These are phyloP conservation scores for Hibiscus syriacus DNA, from an alignment of 345 rosid species.

Conservation along the genomic window DNA sequence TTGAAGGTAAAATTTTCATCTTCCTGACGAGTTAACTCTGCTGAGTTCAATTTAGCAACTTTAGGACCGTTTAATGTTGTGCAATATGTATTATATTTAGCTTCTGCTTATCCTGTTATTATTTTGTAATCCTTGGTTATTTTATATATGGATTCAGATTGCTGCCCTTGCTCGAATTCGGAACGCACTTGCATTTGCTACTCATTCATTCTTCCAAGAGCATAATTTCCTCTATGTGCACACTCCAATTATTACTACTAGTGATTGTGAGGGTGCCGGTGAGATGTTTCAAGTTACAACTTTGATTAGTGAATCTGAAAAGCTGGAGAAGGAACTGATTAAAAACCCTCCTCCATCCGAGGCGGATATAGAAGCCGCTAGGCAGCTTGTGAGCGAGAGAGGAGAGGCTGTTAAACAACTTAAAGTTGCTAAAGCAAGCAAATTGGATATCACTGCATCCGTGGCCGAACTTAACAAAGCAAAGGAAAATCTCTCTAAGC, in stretches of 20 bases:
- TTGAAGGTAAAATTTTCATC: too few relatives aligned
- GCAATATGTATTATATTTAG: neutral
- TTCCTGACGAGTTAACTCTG: too few relatives aligned
- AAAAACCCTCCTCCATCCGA: conserved; percentile 75
- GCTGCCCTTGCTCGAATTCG: conserved; percentile 85
- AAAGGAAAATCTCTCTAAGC: conserved; percentile 39
- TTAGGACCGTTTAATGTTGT: neutral
- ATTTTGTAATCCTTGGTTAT: too few relatives aligned
- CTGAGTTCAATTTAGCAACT: neutral
- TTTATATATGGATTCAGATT: conserved; percentile 34
- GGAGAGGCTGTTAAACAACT: conserved; percentile 54
- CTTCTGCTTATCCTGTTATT: too few relatives aligned
- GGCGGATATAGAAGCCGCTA: conserved; percentile 69
- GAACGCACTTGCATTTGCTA: conserved; percentile 78
- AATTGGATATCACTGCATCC: conserved; percentile 37
- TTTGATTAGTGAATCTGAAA: conserved; percentile 58
- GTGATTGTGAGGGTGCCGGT: conserved; percentile 98
- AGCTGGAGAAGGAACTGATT: conserved; percentile 60
- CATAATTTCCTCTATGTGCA: conserved; percentile 65
- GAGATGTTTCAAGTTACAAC: conserved; percentile 98
- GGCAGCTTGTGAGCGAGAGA: conserved; percentile 43
- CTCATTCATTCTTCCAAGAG: conserved; percentile 80
- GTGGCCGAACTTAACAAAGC: conserved; percentile 55
- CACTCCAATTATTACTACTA: conserved; percentile 83
- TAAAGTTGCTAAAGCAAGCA: conserved; percentile 60